These are phyloP conservation scores for Sporothrix luriei DNA, from an alignment of 2,329 filamentous ascomycete species.

Conservation along the genomic window DNA sequence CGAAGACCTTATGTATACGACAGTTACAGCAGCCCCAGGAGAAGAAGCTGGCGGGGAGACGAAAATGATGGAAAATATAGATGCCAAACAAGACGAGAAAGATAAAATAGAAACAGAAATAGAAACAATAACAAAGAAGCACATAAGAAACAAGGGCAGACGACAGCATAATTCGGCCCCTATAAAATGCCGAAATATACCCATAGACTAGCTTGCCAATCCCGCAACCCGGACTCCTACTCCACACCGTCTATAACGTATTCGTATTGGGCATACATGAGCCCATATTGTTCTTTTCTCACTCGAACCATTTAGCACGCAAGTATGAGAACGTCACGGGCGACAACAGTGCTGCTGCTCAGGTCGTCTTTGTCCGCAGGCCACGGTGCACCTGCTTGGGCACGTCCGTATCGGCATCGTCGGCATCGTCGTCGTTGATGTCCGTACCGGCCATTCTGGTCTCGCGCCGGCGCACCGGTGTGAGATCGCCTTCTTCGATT, in stretches of 20 bases:
- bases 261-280: slow-evolving; percentile 4
- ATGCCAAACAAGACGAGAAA: slow-evolving; percentile 6
- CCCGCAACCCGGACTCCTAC: neutral
- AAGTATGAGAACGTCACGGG: neutral
- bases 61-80: neutral
- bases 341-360: neutral
- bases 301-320: neutral
- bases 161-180: neutral
- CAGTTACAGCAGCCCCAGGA: neutral
- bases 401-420: slow-evolving; percentile 33
- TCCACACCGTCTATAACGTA: slow-evolving; percentile 13
- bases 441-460: neutral
- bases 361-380: slow-evolving; percentile 27
- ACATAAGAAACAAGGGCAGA: slow-evolving; percentile 14
- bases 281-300: neutral
- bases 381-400: slow-evolving; percentile 19
- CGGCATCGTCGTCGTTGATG: slow-evolving; percentile 19
- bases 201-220: neutral
- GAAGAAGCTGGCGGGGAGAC: neutral
- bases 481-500: slow-evolving; percentile 9
- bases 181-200: neutral
- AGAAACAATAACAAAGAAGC: neutral
- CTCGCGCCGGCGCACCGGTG: slow-evolving; percentile 28
- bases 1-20: neutral
- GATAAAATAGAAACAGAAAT: neutral